Base-by-base conservation (phyloP, 2,329 filamentous ascomycete species). In the Ploettnerulaceae sp. region DNA sequence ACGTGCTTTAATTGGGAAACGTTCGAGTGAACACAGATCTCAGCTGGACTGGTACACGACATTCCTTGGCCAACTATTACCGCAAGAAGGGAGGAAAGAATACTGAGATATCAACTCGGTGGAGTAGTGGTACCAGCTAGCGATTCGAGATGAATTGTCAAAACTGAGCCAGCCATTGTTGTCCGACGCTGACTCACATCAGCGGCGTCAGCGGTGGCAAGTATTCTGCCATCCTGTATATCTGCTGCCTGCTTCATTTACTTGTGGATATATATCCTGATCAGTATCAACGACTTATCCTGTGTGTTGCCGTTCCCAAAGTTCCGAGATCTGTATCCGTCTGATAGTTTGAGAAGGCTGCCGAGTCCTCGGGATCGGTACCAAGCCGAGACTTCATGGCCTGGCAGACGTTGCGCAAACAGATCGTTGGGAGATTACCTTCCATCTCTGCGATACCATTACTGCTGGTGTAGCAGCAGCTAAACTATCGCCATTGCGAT, bases 171-270 rank as follows among this genome's bases (percentile, higher is more conserved):
- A 54, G 15, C 45, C 42, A 38, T 54, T 46, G 42, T 34, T 53
- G 50, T 53, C 52, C 41, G 39, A 57, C 50, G 20, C 48, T 53
- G 52, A 52, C 53, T 57, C 53, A 58, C 48, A 45, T 49, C 49
- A 36, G 38, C 41, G 34, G 41, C 51, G 49, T 45, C 41, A 25
- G 34, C 49, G 24, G 15, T 53, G 18, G 17, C 45, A 34, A 18
- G 6, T 22, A 9, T 11, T 15, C 12, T 12, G 17, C 21, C 24
- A 12, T 37, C n/a, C 36, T 41, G 48, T 49, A 36, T 46, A 7
- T 37, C 41, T 49, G 46, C 15, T 43, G 40, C 25, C 25, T 36
- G 5, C n/a, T 34, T 43, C 12, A 8, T 14, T 20, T n/a, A 5
- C 22, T 12, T 33, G 17, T 11, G 21, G 36, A 41, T 41, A 36